Percentiles rank a stretch among this genome's conserved stretches.
phyloP scores from a whole-genome alignment of 768 basidiomycete species.

The Clitopilus passeckerianus region DNA sequence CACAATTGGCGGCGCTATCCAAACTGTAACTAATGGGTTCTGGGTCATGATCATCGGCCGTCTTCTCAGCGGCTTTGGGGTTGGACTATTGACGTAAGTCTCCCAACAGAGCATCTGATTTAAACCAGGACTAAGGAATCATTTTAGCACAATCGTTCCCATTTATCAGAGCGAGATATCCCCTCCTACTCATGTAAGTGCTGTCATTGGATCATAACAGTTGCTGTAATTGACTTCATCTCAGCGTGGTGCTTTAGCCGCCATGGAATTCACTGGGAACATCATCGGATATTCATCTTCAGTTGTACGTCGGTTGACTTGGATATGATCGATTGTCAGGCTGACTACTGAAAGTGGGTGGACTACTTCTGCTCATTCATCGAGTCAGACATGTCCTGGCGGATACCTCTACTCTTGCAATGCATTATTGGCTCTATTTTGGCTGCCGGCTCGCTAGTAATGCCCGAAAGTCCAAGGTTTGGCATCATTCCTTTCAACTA shows the following conservation, averaged over 20 bases:
- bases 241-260: conserved; percentile 86
- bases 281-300: conserved; percentile 87
- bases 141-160: conserved; percentile 85
- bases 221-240: neutral
- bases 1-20: conserved; percentile 69
- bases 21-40: conserved; percentile 52
- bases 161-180: conserved; percentile 97
- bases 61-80: conserved; percentile 69
- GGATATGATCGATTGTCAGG: neutral
- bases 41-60: conserved; percentile 50
- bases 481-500: neutral
- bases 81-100: conserved; percentile 66
- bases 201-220: neutral
- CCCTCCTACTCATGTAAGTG: conserved; percentile 80
- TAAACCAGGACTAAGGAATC: neutral
- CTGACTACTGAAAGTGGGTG: conserved; percentile 62
- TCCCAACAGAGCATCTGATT: neutral
- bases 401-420: conserved; percentile 85
- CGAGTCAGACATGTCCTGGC: conserved; percentile 84
- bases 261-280: conserved; percentile 94
- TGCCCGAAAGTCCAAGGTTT: conserved; percentile 89
- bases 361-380: conserved; percentile 93
- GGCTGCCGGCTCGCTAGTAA: conserved; percentile 69
- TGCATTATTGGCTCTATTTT: conserved; percentile 82
- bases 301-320: conserved; percentile 52